These are phyloP conservation scores for Candida adriatica DNA, from an alignment of 805 yeast species.

Conservation along the genomic window DNA sequence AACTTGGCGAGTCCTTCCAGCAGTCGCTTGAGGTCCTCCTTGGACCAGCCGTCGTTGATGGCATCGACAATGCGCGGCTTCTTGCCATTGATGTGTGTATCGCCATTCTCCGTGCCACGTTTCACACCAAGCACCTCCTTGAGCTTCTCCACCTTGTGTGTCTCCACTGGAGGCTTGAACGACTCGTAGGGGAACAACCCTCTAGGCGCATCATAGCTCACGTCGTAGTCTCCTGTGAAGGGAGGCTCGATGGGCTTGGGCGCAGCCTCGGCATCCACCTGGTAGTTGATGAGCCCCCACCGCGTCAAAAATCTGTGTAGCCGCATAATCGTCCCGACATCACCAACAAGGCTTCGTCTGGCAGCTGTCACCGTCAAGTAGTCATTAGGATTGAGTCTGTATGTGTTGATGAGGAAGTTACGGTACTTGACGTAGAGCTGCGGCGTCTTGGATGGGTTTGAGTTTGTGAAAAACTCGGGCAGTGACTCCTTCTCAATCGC, in stretches of 20 bases:
- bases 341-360: conserved; percentile 85
- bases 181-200: conserved; percentile 90
- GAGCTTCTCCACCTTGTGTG: conserved; percentile 35
- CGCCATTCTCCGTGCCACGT: conserved; percentile 9
- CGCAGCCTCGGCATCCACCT: conserved; percentile 71
- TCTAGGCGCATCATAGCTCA: conserved; percentile 81
- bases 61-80: conserved; percentile 29
- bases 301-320: conserved; percentile 76
- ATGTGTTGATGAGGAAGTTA: conserved; percentile 84
- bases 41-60: conserved; percentile 55
- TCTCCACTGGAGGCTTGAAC: conserved; percentile 53
- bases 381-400: conserved; percentile 83
- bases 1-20: conserved; percentile 55
- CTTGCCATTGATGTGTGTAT: conserved; percentile 19
- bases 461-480: conserved; percentile 79
- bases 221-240: conserved; percentile 67
- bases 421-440: conserved; percentile 74
- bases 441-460: conserved; percentile 73
- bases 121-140: conserved; percentile 27
- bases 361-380: conserved; percentile 86
- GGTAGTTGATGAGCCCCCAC: conserved; percentile 94
- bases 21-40: conserved; percentile 52
- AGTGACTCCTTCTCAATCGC: conserved; percentile 75
- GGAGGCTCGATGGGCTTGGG: conserved; percentile 70
- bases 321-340: conserved; percentile 82